Base-by-base conservation (phyloP, 139 green algal genomes). In the Microglena sp. region DNA sequence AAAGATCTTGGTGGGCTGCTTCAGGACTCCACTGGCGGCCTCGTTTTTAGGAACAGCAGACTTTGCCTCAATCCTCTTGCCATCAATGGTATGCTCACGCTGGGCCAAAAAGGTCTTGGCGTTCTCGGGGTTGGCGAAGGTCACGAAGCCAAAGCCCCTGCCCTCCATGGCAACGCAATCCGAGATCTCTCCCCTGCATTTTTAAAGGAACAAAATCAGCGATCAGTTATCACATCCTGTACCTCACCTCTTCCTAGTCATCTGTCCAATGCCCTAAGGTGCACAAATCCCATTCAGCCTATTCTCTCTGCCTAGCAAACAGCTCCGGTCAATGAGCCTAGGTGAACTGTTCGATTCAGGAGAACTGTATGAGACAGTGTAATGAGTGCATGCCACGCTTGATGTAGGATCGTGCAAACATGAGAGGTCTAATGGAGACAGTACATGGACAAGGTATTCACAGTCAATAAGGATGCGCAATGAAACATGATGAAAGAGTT, bases 81-180 rank as follows among this genome's bases (percentile, higher is more conserved):
- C 73, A 61, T 89, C 79, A 29, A 90, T 84, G 34, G 65, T 56
- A 69, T 90, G 84, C 63, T 65, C 58, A 24, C 31, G 30, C 29
- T 65, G 58, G 31, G 4, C 11, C 18, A 91, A 60, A 59, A 91
- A 91, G 26, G 62, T 57, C 31, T 81, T 70, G 15, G 85, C 82
- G 33, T 56, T 70, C 0, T 65, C 44, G 21, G 75, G 59, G 56
- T 82, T 73, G 0, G 59, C 33, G 40, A 84, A 91, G 2, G 85
- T 91, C n/a, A 91, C 78, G 71, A 91, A 91, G 18, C 78, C 85
- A 68, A 89, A 91, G 31, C 79, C 79, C 26, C 86, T 72, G 30
- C 83, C 80, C 27, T 78, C 73, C 82, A 91, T 88, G n/a, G 89
- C 68, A 8, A 85, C 78, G 35, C 71, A 69, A 55, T 91, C 84